phyloP scores from a whole-genome alignment of 148 eudicot genomes.

The Salicornia ramosissima region DNA sequence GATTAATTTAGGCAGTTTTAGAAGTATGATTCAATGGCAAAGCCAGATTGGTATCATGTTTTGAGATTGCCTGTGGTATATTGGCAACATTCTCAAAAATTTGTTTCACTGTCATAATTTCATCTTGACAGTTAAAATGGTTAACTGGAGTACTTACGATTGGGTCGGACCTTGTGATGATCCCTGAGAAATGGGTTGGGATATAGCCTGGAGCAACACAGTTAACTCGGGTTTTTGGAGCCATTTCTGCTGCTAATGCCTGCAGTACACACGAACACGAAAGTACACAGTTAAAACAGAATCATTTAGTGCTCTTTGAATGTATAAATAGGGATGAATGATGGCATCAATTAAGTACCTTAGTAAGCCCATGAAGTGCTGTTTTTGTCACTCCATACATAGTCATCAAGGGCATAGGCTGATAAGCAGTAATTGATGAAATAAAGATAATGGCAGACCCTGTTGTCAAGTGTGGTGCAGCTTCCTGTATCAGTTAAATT shows the following conservation, averaged over 20 bases:
- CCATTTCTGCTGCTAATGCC: constrained; percentile 93
- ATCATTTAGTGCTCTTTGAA: not conserved
- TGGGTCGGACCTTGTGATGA: constrained; percentile 38
- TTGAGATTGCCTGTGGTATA: not conserved
- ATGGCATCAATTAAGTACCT: constrained; percentile 46
- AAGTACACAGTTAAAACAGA: not conserved
- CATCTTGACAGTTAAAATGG: too few species aligned
- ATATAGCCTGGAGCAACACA: constrained; percentile 93
- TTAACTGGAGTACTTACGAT: constrained; percentile 42
- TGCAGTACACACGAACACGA: constrained; percentile 11
- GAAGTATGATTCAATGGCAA: not conserved
- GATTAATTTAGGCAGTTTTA: not conserved
- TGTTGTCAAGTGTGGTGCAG: constrained; percentile 63
- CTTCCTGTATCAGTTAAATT: constrained; percentile 41
- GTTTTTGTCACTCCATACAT: constrained; percentile 96
- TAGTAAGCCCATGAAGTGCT: constrained; percentile 88
- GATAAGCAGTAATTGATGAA: constrained; percentile 64
- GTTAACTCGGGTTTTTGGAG: constrained; percentile 85
- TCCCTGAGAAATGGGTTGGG: constrained; percentile 68
- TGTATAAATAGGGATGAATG: not conserved
- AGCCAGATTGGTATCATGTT: not conserved
- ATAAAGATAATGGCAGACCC: constrained; percentile 69
- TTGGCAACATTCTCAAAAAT: too few species aligned
- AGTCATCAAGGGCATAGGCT: constrained; percentile 49
- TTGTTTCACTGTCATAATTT: too few species aligned